These are phyloP conservation scores for Nannizziopsis arthrosporioides DNA, from an alignment of 2,329 filamentous ascomycete species.

Conservation along the genomic window DNA sequence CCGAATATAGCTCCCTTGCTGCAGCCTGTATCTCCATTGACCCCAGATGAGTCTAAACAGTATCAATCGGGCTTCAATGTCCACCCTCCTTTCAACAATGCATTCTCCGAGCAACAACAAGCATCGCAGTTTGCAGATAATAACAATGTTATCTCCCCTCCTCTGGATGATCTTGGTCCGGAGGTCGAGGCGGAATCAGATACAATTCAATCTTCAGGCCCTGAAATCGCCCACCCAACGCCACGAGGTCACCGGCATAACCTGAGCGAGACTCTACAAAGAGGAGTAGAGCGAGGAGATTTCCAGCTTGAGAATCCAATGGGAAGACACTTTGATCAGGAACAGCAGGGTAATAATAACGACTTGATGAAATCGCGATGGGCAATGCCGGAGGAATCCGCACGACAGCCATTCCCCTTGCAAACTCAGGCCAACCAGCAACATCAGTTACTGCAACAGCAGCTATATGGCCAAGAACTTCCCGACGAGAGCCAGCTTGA, in stretches of 20 bases:
- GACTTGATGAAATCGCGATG: slow-evolving; percentile 28
- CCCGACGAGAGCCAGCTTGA: slow-evolving; percentile 36
- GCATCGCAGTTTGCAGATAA: slow-evolving; percentile 12
- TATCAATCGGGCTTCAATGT: slow-evolving; percentile 22
- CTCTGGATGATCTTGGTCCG: slow-evolving; percentile 9
- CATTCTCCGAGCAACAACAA: slow-evolving; percentile 20
- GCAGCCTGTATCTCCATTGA: slow-evolving; percentile 52
- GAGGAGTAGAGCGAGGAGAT: slow-evolving; percentile 73
- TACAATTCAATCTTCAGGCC: slow-evolving; percentile 14
- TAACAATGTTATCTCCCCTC: slow-evolving; percentile 10
- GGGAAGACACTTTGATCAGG: slow-evolving; percentile 65
- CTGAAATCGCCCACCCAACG: slow-evolving; percentile 48
- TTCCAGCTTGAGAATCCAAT: slow-evolving; percentile 74
- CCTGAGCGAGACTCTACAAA: slow-evolving; percentile 64
- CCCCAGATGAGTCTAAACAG: slow-evolving; percentile 38
- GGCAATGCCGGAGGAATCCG: slow-evolving; percentile 27
- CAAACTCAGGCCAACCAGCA: slow-evolving; percentile 12
- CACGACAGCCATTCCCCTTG: slow-evolving; percentile 14
- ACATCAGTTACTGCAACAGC: slow-evolving; percentile 25
- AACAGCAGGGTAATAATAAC: slow-evolving; percentile 38
- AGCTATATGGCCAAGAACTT: slow-evolving; percentile 24
- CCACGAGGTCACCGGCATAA: slow-evolving; percentile 57
- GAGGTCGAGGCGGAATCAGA: slow-evolving; percentile 14
- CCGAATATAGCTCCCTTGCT: slow-evolving; percentile 39
- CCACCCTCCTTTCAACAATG: slow-evolving; percentile 14